Conservation (phyloP, 1,139 yeast species). For the Yamadazyma friedrichii region DNA sequence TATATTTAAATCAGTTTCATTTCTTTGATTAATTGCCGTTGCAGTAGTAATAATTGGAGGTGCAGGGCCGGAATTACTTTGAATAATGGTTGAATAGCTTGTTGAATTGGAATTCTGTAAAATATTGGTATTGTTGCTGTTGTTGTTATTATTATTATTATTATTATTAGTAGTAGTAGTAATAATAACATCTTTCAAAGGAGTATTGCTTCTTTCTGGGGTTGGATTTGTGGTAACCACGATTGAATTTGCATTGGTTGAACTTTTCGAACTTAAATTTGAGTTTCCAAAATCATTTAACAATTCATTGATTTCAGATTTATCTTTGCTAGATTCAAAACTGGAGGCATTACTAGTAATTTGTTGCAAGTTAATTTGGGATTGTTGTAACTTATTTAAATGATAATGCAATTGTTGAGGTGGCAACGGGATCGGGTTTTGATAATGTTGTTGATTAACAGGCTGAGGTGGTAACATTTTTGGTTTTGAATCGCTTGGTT, state of each 20-base stretch:
- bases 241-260: conserved; percentile 13
- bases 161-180: background rate
- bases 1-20: conserved; percentile 11
- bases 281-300: conserved; percentile 18
- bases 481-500: no score
- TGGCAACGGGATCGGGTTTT: conserved; percentile 2
- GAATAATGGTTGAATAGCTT: conserved; percentile 19
- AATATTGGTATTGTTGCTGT: background rate
- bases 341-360: conserved; percentile 7
- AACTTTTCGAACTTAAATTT: conserved; percentile 13
- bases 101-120: conserved; percentile 15
- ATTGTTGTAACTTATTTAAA: conserved; percentile 13
- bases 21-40: conserved; percentile 12
- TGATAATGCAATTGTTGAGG: conserved; percentile 14
- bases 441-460: background rate
- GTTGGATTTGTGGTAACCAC: conserved; percentile 12
- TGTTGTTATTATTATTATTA: background rate
- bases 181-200: conserved; percentile 2
- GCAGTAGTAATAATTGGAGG: conserved; percentile 19
- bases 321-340: conserved; percentile 9
- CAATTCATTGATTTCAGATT: conserved; percentile 13
- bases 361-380: conserved; percentile 10
- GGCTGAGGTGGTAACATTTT: conserved; percentile 5
- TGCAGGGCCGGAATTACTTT: conserved; percentile 14
- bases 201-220: conserved; percentile 15